phyloP scores from a whole-genome alignment of 345 rosid genomes.

The Rhodomyrtus tomentosa region DNA sequence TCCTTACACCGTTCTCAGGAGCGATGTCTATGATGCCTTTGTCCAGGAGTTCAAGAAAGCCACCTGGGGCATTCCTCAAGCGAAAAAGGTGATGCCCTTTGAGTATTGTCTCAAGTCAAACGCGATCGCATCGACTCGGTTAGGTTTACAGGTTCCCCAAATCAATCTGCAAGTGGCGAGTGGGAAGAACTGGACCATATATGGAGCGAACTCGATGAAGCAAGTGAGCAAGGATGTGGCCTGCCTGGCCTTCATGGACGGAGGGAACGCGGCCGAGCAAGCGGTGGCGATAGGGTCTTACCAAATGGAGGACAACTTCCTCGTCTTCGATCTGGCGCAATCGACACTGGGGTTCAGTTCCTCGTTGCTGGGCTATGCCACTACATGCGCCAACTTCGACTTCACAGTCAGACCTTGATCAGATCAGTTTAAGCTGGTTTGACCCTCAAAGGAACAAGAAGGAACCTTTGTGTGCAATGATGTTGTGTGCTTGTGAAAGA shows the following conservation, averaged over 20 bases:
- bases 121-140: neutral
- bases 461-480: neutral
- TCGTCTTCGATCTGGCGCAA: slow-evolving; percentile 21
- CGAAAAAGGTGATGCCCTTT: slow-evolving; percentile 11
- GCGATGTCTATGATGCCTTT: slow-evolving; percentile 14
- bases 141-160: slow-evolving; percentile 11
- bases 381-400: slow-evolving; percentile 4
- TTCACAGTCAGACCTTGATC: neutral
- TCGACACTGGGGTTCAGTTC: slow-evolving; percentile 20
- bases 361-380: slow-evolving; percentile 1
- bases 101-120: slow-evolving; percentile 15
- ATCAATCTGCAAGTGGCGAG: slow-evolving; percentile 13
- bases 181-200: slow-evolving; percentile 19
- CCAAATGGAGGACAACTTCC: slow-evolving; percentile 28
- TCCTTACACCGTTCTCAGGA: slow-evolving; percentile 16
- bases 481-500: neutral
- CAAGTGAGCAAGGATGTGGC: slow-evolving; percentile 15
- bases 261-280: slow-evolving; percentile 11
- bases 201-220: slow-evolving; percentile 22
- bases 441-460: neutral
- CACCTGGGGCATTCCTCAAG: slow-evolving; percentile 10
- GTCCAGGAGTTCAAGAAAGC: neutral
- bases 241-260: slow-evolving; percentile 25
- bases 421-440: neutral
- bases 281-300: slow-evolving; percentile 25